Evolutionary conservation across 2,329 filamentous ascomycete species (phyloP).

Genomic region (Trichoderma pleuroti): DNA sequence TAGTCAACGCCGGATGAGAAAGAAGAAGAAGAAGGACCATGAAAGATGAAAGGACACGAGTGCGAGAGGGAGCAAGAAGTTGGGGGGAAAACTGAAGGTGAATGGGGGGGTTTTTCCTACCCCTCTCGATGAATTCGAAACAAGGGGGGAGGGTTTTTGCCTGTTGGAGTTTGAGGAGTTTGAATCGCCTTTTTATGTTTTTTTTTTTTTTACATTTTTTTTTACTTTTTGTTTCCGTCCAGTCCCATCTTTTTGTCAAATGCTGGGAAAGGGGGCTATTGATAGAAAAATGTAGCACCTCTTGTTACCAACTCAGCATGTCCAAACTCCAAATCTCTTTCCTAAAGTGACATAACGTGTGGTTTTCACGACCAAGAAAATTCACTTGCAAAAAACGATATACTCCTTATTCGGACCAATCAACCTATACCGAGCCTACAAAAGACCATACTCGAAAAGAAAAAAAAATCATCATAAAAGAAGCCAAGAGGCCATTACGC

Average conservation of each 20-base stretch:
- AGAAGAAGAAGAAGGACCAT: neutral
- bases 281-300: conserved; percentile 14
- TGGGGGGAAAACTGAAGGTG: neutral
- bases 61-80: neutral
- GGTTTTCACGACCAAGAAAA: neutral
- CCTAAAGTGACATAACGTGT: too few species aligned
- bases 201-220: neutral
- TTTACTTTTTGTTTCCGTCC: neutral
- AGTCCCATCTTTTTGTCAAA: too few species aligned
- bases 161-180: conserved; percentile 12
- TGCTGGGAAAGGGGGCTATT: neutral
- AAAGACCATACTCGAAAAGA: neutral
- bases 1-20: neutral
- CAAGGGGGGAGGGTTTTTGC: neutral
- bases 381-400: neutral
- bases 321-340: neutral
- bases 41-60: neutral
- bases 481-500: neutral
- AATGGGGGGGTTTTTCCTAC: neutral
- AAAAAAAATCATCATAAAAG: neutral
- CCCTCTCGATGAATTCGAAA: neutral
- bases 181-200: neutral
- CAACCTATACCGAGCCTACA: neutral
- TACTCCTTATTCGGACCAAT: neutral
- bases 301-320: neutral